These are phyloP conservation scores for Dactylellina haptotyla DNA, from an alignment of 2,329 filamentous ascomycete genomes.

Conservation along the genomic window DNA sequence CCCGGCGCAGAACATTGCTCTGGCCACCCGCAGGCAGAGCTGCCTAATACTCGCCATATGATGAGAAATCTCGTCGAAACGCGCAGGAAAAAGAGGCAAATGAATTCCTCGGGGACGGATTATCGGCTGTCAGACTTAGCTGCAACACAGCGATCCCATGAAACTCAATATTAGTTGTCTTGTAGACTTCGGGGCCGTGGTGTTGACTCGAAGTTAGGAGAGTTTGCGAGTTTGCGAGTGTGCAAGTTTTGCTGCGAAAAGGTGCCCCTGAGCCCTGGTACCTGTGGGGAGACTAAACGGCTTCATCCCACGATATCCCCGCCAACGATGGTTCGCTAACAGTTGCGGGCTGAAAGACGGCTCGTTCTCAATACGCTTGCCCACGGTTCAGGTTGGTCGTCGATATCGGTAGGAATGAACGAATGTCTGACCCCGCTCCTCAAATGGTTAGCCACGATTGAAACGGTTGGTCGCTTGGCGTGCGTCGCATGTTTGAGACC, in stretches of 20 bases:
- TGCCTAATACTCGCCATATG: constrained; percentile 5
- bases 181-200: neutral
- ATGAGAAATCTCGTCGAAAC: neutral
- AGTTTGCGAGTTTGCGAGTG: too few relatives aligned
- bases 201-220: too few relatives aligned
- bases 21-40: neutral
- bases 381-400: neutral
- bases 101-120: neutral
- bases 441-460: constrained; percentile 1
- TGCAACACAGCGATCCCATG: neutral
- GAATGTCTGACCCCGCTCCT: constrained; percentile 14
- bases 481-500: constrained; percentile 31
- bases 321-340: neutral
- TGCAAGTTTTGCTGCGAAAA: too few relatives aligned
- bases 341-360: neutral
- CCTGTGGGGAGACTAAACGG: too few relatives aligned
- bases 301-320: too few relatives aligned
- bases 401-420: constrained; percentile 11
- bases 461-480: constrained; percentile 16
- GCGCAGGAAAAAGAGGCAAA: constrained; percentile 5
- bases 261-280: too few relatives aligned
- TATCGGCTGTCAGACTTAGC: neutral
- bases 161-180: neutral
- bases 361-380: too few relatives aligned
- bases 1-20: neutral